Evolutionary conservation across 2,329 filamentous ascomycete genomes (phyloP).

Genomic region (Venturia carpophila): DNA sequence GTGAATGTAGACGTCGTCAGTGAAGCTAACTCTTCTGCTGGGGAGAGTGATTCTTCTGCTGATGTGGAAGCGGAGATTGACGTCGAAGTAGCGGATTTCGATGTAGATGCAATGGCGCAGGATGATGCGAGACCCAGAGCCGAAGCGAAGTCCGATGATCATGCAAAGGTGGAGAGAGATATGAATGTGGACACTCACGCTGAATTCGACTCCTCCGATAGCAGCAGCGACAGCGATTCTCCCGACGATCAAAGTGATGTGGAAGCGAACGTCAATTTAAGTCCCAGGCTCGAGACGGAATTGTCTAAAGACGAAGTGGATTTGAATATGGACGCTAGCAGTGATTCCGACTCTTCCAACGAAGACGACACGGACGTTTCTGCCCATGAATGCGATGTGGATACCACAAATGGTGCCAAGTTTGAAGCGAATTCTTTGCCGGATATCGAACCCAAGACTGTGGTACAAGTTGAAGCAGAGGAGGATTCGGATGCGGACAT

Average conservation of each 20-base stretch:
- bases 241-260: background rate
- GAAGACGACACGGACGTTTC: background rate
- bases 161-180: background rate
- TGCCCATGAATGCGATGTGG: background rate
- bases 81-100: background rate
- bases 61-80: background rate
- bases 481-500: background rate
- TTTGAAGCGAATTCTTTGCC: no score
- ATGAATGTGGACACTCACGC: background rate
- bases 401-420: no score
- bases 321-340: background rate
- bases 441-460: no score
- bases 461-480: background rate
- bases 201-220: background rate
- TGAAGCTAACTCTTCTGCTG: background rate
- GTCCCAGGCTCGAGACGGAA: background rate
- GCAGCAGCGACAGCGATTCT: constrained; percentile 4
- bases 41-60: background rate
- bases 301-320: background rate
- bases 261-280: background rate
- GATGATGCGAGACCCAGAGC: background rate
- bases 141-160: background rate
- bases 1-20: background rate
- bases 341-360: background rate
- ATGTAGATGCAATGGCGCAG: background rate